Evolutionary conservation across 352 stramenopile species (phyloP), one percentile per base, ranked within the genome.

Genomic region (Pythium aphanidermatum): DNA sequence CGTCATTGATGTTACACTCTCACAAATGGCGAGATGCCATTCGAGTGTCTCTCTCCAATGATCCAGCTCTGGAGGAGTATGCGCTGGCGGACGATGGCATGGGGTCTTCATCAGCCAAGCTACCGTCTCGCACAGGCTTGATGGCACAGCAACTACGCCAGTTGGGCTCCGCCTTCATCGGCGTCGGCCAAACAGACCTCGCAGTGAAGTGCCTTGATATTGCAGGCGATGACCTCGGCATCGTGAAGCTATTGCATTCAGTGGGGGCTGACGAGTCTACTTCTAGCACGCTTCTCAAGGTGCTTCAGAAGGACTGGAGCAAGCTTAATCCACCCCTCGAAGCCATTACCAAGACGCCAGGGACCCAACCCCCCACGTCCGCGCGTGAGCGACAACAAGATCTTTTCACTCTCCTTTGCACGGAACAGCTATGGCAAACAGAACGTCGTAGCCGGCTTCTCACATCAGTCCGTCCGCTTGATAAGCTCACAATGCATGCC

Each of bases 401-500:
- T 35, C 59, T 70, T 9, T 79, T 89, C 39, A 60, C 64, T 4
- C 49, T 77, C n/a, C 64, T 92, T 11, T 92, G 77, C 43, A 83
- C 62, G 30, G 75, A 90, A 23, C 64, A 52, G 6, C 21, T 88
- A 21, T 41, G 38, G 4, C 74, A 87, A 13, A 68, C 70, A 4
- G 75, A 85, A 33, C 73, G 78, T 24, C 74, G 78, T 38, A 84
- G 81, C 49, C 77, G 81, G 24, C 51, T 89, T 36, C 66, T 90
- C 1, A 36, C 65, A 4, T 70, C 41, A 17, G 53, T 86, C 26
- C 58, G 65, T 27, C 68, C 68, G 2, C 71, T 83, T 36, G 60
- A 80, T 47, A 68, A 59, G 45, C 60, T 80, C 26, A 68, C 45
- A n/a, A 25, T 77, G 20, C 1, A 25, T 4, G 21, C 38, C 25